These are phyloP conservation scores for Lentinula boryana DNA, from an alignment of 768 basidiomycete species.

Conservation along the genomic window DNA sequence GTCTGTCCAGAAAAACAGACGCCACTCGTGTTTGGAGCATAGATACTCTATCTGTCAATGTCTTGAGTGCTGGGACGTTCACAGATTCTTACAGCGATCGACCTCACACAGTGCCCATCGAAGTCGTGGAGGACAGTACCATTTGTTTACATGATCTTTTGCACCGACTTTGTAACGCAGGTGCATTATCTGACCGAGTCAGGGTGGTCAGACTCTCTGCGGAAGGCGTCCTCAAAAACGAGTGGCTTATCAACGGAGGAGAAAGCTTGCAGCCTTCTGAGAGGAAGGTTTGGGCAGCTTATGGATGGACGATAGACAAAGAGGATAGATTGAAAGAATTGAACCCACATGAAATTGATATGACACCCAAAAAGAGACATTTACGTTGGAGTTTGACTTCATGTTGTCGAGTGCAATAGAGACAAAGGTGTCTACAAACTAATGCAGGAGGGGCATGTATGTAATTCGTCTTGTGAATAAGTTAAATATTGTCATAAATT, in stretches of 20 bases:
- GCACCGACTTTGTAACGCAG: background rate
- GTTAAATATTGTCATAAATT: background rate
- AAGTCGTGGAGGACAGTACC: background rate
- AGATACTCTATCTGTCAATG: background rate
- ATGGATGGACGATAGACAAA: background rate
- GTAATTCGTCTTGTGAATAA: background rate
- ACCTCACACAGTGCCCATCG: background rate
- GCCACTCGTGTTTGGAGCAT: background rate
- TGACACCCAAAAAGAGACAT: background rate
- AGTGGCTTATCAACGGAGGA: background rate
- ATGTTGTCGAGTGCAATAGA: background rate
- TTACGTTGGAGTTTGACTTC: background rate
- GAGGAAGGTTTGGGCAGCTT: background rate
- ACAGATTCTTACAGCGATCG: background rate
- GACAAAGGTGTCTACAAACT: background rate
- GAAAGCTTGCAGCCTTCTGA: background rate
- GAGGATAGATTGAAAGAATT: background rate
- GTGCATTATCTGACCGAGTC: constrained; percentile 1
- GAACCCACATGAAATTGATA: background rate
- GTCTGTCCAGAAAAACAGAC: background rate
- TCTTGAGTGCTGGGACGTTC: background rate
- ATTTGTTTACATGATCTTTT: background rate
- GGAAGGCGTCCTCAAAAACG: background rate
- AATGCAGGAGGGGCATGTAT: too few species aligned
- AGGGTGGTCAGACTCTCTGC: background rate